Evolutionary conservation across 148 eudicot species (phyloP), one percentile per base, ranked within the genome.

Genomic region (Linanthus parryae): DNA sequence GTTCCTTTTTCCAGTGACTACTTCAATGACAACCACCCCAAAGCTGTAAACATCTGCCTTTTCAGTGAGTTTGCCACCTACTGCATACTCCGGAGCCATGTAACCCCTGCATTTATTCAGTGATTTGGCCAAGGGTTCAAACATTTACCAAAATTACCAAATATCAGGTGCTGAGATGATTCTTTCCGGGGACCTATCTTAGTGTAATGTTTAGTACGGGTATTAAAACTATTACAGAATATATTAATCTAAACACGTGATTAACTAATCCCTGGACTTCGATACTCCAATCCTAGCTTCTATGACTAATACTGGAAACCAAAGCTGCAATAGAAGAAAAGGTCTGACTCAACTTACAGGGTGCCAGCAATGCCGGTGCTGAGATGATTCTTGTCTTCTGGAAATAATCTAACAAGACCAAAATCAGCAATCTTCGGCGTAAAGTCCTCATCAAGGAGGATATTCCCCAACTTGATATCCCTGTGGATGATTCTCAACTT

Each of bases 291-390:
- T n/a, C n/a, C n/a, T n/a, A n/a, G n/a, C n/a, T n/a, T n/a, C n/a
- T n/a, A n/a, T n/a, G n/a, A n/a, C n/a, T n/a, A n/a, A n/a, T n/a
- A n/a, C n/a, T n/a, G n/a, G n/a, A n/a, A n/a, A n/a, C n/a, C n/a
- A n/a, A n/a, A n/a, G n/a, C n/a, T n/a, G n/a, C n/a, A n/a, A n/a
- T n/a, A n/a, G n/a, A n/a, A n/a, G n/a, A n/a, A n/a, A n/a, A n/a
- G n/a, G n/a, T n/a, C n/a, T n/a, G n/a, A 23, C 3, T 30, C 20
- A 33, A 59, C 85, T 58, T 48, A 79, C 81, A 81, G 42, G 58
- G 87, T 81, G 23, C 87, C 87, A n/a, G 87, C 82, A 55, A 76
- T 58, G 25, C 68, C 80, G n/a, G 87, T 73, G 72, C 79, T 81
- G 16, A 81, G 67, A 46, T 79, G 84, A 53, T 53, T 70, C 40